Evolutionary conservation across 1,284 basidiomycete species (phyloP), one percentile per base, ranked within the genome.

Genomic region (Malassezia caprae): DNA sequence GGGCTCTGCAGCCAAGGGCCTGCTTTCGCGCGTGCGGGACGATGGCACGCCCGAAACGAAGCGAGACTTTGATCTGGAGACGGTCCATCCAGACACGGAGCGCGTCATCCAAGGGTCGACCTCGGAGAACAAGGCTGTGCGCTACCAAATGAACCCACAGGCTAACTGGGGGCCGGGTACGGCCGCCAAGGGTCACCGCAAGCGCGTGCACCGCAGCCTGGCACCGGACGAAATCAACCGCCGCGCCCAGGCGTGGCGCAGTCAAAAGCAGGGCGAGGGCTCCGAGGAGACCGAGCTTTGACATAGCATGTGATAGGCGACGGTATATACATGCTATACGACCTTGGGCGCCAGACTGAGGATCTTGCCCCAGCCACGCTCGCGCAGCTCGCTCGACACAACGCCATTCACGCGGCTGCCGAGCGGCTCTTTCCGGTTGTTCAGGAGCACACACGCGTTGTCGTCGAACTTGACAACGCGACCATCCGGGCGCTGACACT

Each of bases 371-470:
- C 91, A 98, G 0, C 90, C 90, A 73, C 86, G 88, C 77, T 86
- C 82, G 62, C 90, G 81, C 69, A 96, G 76, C 71, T 96, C 91
- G 4, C 86, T 85, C 58, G 87, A 90, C 17, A 96, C 91, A 35
- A 93, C 85, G 0, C 93, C 90, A 68, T 86, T 87, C 61, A 98
- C 89, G 67, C 93, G 83, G 56, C 91, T 94, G 7, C 90, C 93
- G 58, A 96, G 76, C 84, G 96, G 90, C 77, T 98, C 93, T 65
- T 86, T 83, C 78, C 96, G 96, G 79, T 89, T 89, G 77, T 99
- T 98, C 58, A 99, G 77, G 27, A 98, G 78, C 1, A 98, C 90
- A 30, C 85, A 91, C 0, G 94, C 94, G 72, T 96, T 96, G 80
- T 98, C 94, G 77, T 98, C 94, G 77, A 98, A 98, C 47, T 88